A percentile compares a stretch with the other conserved stretches of the same genome.
Evolutionary conservation across 2,329 filamentous ascomycete species (phyloP).

Genomic region (Westerdykella aurantiaca): DNA sequence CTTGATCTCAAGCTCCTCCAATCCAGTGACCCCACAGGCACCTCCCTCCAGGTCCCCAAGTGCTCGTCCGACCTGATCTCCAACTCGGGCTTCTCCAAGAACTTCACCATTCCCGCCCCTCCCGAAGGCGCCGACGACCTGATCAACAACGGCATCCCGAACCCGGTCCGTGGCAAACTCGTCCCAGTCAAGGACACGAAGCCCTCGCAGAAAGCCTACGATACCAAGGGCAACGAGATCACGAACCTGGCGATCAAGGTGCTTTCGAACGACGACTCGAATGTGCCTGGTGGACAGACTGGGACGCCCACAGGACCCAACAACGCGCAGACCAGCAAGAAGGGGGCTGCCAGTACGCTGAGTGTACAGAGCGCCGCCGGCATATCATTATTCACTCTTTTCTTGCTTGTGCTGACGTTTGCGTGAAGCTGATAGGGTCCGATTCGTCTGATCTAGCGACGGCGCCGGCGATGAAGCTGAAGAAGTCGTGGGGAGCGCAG

Average conservation of each 20-base stretch:
- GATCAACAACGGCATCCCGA: constrained; percentile 68
- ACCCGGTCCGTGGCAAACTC: constrained; percentile 53
- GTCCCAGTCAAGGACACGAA: constrained; percentile 53
- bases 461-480: too few species aligned
- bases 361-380: not conserved
- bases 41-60: constrained; percentile 51
- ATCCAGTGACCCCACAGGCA: constrained; percentile 53
- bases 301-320: constrained; percentile 11
- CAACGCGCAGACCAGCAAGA: not conserved
- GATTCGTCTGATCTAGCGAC: too few species aligned
- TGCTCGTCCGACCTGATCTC: constrained; percentile 65
- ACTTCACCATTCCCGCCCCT: constrained; percentile 73
- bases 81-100: constrained; percentile 60
- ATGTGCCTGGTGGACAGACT: constrained; percentile 47
- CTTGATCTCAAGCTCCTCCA: constrained; percentile 66
- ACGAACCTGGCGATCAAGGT: constrained; percentile 56
- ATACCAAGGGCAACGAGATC: constrained; percentile 53
- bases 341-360: constrained; percentile 2
- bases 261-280: constrained; percentile 48
- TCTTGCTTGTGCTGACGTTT: not conserved
- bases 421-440: too few species aligned
- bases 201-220: constrained; percentile 54
- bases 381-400: not conserved
- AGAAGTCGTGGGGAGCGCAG: too few species aligned
- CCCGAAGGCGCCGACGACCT: constrained; percentile 64